Conservation (phyloP, 331 rosid genomes). For the Acacia pycnantha region DNA sequence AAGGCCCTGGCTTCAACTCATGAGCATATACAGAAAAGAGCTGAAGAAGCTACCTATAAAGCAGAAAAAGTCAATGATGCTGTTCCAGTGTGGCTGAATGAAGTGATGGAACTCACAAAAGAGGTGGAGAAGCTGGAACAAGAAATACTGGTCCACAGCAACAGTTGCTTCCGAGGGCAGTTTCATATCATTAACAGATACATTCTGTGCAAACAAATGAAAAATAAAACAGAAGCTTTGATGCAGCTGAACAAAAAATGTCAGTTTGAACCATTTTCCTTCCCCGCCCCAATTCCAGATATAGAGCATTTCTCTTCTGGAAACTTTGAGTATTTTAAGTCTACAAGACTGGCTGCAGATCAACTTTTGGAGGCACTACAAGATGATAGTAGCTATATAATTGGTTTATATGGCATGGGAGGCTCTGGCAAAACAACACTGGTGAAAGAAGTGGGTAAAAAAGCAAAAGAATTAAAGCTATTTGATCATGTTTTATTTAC, state of each 20-base stretch:
- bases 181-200: slow-evolving; percentile 8
- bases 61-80: not conserved
- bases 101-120: not conserved
- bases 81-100: slow-evolving; percentile 4
- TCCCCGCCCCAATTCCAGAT: not conserved
- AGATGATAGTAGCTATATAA: not conserved
- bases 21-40: not conserved
- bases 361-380: slow-evolving; percentile 12
- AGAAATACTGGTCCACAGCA: not conserved
- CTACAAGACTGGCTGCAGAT: slow-evolving; percentile 11
- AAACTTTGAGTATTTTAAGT: slow-evolving; percentile 6
- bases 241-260: not conserved
- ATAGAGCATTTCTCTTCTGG: not conserved
- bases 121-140: slow-evolving; percentile 3
- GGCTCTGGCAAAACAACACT: slow-evolving; percentile 25
- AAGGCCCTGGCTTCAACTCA: not conserved
- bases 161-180: not conserved
- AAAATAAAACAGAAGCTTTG: not conserved
- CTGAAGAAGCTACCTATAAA: not conserved
- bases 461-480: not conserved
- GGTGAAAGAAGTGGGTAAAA: slow-evolving; percentile 17
- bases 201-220: slow-evolving; percentile 15
- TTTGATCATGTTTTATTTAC: not conserved
- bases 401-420: slow-evolving; percentile 28
- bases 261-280: slow-evolving; percentile 1